These are phyloP conservation scores for Coemansia sp. DNA, from an alignment of 192 early-diverging fungal species.

Conservation along the genomic window DNA sequence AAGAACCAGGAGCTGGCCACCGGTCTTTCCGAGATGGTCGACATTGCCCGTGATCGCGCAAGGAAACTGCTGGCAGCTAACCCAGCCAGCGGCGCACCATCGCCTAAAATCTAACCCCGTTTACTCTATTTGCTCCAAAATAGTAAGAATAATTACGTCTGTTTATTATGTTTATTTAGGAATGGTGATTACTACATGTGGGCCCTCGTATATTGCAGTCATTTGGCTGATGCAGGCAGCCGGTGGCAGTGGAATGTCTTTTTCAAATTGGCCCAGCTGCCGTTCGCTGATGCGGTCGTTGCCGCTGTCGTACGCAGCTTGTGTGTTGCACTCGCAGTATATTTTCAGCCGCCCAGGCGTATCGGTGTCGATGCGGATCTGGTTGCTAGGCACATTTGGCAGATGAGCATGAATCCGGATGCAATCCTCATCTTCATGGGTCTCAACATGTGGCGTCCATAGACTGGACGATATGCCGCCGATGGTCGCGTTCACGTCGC, in stretches of 20 bases:
- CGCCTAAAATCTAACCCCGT: slow-evolving; percentile 27
- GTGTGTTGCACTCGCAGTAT: slow-evolving; percentile 43
- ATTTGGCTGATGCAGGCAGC: slow-evolving; percentile 34
- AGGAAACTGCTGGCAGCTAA: slow-evolving; percentile 58
- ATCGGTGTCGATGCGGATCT: slow-evolving; percentile 37
- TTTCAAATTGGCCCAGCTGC: slow-evolving; percentile 54
- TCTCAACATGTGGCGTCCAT: slow-evolving; percentile 42
- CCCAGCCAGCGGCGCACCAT: neutral
- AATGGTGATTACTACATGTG: slow-evolving; percentile 25
- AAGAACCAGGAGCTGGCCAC: slow-evolving; percentile 65
- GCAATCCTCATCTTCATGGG: slow-evolving; percentile 20
- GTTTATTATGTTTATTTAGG: slow-evolving; percentile 18
- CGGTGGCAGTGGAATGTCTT: slow-evolving; percentile 47
- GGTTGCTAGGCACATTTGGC: slow-evolving; percentile 40
- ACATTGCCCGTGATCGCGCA: slow-evolving; percentile 78
- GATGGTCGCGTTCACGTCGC: slow-evolving; percentile 37
- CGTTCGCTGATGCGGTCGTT: slow-evolving; percentile 41
- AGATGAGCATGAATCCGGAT: slow-evolving; percentile 26
- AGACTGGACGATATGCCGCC: slow-evolving; percentile 37
- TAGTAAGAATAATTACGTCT: neutral
- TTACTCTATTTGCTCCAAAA: neutral
- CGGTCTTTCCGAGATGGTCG: slow-evolving; percentile 75
- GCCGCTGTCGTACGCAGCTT: slow-evolving; percentile 27
- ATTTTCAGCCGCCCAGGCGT: slow-evolving; percentile 47
- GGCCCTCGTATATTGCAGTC: slow-evolving; percentile 22